Evolutionary conservation across 2,329 filamentous ascomycete species (phyloP).

Genomic region (Verticillium klebahnii): DNA sequence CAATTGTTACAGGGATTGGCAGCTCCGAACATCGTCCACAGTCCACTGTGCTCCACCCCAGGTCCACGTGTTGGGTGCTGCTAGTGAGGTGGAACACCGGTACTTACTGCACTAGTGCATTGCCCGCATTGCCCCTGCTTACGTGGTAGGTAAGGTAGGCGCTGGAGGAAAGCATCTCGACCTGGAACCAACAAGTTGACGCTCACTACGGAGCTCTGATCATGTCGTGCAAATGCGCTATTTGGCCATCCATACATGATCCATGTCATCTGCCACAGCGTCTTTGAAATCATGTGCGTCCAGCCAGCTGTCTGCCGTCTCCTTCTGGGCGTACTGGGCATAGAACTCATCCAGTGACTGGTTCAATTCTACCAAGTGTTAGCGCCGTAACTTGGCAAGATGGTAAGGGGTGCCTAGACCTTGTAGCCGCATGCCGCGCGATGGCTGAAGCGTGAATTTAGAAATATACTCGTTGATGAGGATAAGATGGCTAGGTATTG

Average conservation of each 20-base stretch:
- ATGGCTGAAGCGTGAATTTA: constrained; percentile 15
- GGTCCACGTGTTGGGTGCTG: too few relatives aligned
- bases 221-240: not conserved
- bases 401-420: constrained; percentile 4
- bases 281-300: not conserved
- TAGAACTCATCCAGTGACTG: constrained; percentile 10
- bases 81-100: too few relatives aligned
- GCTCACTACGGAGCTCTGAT: too few relatives aligned
- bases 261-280: constrained; percentile 9
- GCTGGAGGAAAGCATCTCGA: too few relatives aligned
- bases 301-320: too few relatives aligned
- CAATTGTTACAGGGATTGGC: too few relatives aligned
- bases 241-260: constrained; percentile 5
- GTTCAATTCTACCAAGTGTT: constrained; percentile 6
- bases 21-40: too few relatives aligned
- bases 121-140: too few relatives aligned
- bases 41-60: too few relatives aligned
- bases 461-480: constrained; percentile 12
- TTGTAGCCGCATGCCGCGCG: constrained; percentile 11
- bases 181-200: too few relatives aligned
- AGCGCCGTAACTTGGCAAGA: not conserved
- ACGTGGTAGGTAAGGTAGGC: too few relatives aligned
- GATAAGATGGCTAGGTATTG: constrained; percentile 8
- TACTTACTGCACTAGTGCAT: too few relatives aligned
- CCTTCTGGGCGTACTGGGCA: not conserved